Evolutionary conservation across 2,329 filamentous ascomycete species (phyloP).

Genomic region (Endothia cerciana): DNA sequence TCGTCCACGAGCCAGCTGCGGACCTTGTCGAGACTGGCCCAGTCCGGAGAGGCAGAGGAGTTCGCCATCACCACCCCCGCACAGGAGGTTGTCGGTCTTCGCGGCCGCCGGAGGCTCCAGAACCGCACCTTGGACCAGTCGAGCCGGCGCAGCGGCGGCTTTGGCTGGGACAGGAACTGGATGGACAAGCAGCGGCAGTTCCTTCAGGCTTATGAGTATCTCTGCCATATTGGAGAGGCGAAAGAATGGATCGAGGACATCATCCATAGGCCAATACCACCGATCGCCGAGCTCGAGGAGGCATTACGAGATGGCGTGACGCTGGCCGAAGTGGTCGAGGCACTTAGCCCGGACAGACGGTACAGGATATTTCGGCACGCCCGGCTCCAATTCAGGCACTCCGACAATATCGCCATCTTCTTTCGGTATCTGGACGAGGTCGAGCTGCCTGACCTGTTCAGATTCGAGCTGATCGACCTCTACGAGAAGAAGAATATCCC

Average conservation of each 20-base stretch:
- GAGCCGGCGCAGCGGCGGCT: constrained; percentile 53
- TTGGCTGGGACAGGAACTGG: constrained; percentile 87
- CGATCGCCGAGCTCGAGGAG: constrained; percentile 93
- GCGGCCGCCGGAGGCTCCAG: constrained; percentile 82
- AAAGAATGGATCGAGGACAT: constrained; percentile 98
- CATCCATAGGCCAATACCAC: constrained; percentile 81
- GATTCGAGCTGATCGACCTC: constrained; percentile 94
- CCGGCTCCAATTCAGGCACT: constrained; percentile 90
- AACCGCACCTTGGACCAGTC: constrained; percentile 57
- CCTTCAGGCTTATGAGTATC: constrained; percentile 94
- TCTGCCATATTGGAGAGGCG: constrained; percentile 97
- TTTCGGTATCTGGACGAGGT: constrained; percentile 92
- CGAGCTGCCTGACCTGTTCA: constrained; percentile 90
- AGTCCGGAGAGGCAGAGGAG: constrained; percentile 75
- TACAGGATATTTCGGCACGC: constrained; percentile 84
- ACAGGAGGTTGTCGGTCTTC: constrained; percentile 85
- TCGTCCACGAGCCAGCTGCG: constrained; percentile 90
- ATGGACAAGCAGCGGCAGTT: constrained; percentile 99
- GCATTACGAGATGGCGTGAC: constrained; percentile 91
- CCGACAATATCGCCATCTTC: constrained; percentile 96
- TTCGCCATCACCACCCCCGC: constrained; percentile 77
- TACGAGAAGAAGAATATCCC: constrained; percentile 99
- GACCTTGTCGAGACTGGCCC: constrained; percentile 81
- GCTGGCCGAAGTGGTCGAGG: constrained; percentile 89
- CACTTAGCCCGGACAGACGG: constrained; percentile 76